phyloP scores from a whole-genome alignment of 768 basidiomycete species.

The Mycena crocata region DNA sequence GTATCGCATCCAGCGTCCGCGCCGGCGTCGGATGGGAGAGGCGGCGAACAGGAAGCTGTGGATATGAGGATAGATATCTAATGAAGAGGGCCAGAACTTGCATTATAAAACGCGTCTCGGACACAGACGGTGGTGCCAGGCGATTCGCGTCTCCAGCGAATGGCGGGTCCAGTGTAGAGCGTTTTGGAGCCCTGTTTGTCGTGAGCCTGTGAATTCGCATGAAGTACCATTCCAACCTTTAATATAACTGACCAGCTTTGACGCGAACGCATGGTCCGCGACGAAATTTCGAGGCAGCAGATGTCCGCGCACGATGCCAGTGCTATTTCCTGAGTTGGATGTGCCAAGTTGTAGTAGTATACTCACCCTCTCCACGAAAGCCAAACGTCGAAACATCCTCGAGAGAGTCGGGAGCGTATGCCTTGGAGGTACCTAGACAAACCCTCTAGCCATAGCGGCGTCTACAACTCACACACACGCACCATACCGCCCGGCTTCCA shows the following conservation, averaged over 20 bases:
- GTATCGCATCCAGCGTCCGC: conserved; percentile 74
- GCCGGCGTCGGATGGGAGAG: conserved; percentile 70
- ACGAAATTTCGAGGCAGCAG: conserved; percentile 83
- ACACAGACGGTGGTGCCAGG: conserved; percentile 86
- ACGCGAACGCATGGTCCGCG: conserved; percentile 70
- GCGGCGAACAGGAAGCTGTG: conserved; percentile 84
- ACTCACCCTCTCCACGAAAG: conserved; percentile 91
- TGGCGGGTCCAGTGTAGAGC: conserved; percentile 78
- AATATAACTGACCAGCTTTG: conserved; percentile 83
- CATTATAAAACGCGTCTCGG: conserved; percentile 92
- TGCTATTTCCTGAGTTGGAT: conserved; percentile 56
- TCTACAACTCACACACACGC: conserved; percentile 42
- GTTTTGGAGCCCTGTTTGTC: conserved; percentile 67
- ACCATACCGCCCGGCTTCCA: conserved; percentile 76
- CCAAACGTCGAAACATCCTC: conserved; percentile 78
- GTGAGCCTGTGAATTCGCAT: neutral
- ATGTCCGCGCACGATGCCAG: conserved; percentile 87
- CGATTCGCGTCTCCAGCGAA: conserved; percentile 78
- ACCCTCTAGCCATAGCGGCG: neutral
- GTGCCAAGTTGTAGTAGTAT: neutral
- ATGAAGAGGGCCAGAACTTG: conserved; percentile 50
- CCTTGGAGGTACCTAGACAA: conserved; percentile 77
- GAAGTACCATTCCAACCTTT: conserved; percentile 62
- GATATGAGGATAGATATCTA: conserved; percentile 2
- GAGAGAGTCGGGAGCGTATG: conserved; percentile 62